Evolutionary conservation across 1,139 yeast genomes (phyloP), one percentile per base, ranked within the genome.

Genomic region (Arxiozyma slooffiae): DNA sequence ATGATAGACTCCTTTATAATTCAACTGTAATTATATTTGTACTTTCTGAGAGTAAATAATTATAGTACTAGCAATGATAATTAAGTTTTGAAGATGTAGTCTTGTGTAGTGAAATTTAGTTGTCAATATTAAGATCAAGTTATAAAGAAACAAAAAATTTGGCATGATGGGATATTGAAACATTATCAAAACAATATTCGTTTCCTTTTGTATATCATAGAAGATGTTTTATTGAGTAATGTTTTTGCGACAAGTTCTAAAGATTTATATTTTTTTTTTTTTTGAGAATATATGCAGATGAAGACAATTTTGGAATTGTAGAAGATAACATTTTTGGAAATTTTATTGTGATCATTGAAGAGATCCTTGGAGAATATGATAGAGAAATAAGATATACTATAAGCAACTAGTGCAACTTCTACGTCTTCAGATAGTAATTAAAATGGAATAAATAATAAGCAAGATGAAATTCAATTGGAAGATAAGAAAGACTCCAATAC

Each of bases 161-260:
- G 69, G 69, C 67, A 65, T 48, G 69, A 65, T 54, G 69, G 69
- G 11, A 60, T 52, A 39, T 43, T 65, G 39, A 64, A 57, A 45
- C 60, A 55, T 44, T 57, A 49, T 34, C 50, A 56, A 38, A 22
- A 51, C n/a, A 60, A 57, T 41, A 60, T 55, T 47, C 56, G 57
- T 36, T 58, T 64, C 45, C 55, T 54, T 44, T 53, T 64, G 20
- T 62, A 56, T 46, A 47, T 60, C 8, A 53, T 55, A n/a, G 64
- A 56, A 17, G 55, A 58, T 36, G 52, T 54, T 8, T 47, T 55
- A 46, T 50, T 63, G n/a, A 45, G 61, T 47, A 61, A 62, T 41
- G 55, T 52, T 9, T 55, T 61, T 39, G 53, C 61, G 8, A 61
- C 67, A 2, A 64, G 54, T 46, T 36, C 50, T 6, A 59, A 55